Conservation (phyloP, 257 asterid species). For the Echites panduratus region DNA sequence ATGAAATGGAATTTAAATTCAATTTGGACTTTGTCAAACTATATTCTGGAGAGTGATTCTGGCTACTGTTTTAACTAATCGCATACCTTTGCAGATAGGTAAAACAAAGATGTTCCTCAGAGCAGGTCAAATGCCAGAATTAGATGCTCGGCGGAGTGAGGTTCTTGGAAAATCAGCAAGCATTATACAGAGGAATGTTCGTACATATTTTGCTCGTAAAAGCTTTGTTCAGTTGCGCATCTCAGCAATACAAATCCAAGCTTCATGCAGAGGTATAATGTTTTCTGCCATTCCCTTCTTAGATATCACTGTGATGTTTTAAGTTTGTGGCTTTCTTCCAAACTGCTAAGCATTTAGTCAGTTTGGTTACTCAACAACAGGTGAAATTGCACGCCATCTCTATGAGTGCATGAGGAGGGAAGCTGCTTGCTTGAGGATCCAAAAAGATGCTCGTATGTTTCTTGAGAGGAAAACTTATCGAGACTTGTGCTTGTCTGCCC, state of each 20-base stretch:
- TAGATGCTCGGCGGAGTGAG: constrained; percentile 58
- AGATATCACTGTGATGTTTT: constrained; percentile 4
- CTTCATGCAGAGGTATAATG: constrained; percentile 67
- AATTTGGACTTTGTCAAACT: background rate
- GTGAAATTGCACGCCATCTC: constrained; percentile 52
- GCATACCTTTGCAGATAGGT: constrained; percentile 57
- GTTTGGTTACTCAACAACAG: constrained; percentile 24
- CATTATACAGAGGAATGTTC: constrained; percentile 56
- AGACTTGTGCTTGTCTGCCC: constrained; percentile 39
- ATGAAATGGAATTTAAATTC: background rate
- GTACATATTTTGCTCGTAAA: constrained; percentile 48
- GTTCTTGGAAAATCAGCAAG: constrained; percentile 78
- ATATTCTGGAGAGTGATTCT: background rate
- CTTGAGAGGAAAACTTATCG: constrained; percentile 39
- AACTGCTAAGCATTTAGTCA: background rate
- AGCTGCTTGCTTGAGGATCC: constrained; percentile 69
- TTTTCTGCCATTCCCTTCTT: constrained; percentile 3
- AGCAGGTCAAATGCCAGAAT: constrained; percentile 94
- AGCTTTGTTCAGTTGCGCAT: constrained; percentile 37
- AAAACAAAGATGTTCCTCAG: constrained; percentile 85
- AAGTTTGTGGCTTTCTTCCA: background rate
- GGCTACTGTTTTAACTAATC: constrained; percentile 4
- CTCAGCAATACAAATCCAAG: constrained; percentile 55
- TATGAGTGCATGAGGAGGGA: constrained; percentile 47
- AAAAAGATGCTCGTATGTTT: constrained; percentile 58